Evolutionary conservation across 2,329 filamentous ascomycete genomes (phyloP), one percentile per base, ranked within the genome.

Genomic region (Intubia oerlemansii): DNA sequence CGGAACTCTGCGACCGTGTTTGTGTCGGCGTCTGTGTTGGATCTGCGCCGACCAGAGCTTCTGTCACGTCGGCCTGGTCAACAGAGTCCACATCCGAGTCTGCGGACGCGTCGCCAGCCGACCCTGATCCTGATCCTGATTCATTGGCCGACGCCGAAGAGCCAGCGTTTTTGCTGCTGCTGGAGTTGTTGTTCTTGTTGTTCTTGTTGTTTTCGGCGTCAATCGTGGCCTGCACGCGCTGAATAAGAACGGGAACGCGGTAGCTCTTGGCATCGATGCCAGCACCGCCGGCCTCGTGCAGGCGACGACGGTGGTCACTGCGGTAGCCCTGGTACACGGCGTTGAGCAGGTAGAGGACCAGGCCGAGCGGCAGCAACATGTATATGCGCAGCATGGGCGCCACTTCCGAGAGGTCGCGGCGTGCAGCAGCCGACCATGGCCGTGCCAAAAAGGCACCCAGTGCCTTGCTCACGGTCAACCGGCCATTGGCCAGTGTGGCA

Each of bases 311-410:
- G 34, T 69, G 64, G 5, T 64, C 62, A 43, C 79, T 90, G 36
- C 70, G 66, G 28, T 79, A 52, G 1, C 72, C 82, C 46, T 93
- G 82, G 17, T 88, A 55, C 5, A 62, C 67, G 1, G 80, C 68
- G 46, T 84, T 90, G 43, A 75, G 44, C 5, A 92, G 54, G 44
- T 79, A 91, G 2, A 71, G 57, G 0, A 72, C 54, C 2, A 77
- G 50, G 17, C 68, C 79, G 16, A 92, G 55, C 0, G 81, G 78
- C 7, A 91, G 55, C 32, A 91, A 56, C n/a, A 85, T 41, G 3
- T 61, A 45, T 16, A 92, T 50, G 6, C 75, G 58, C 3, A 75
- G 36, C 29, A 71, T 55, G 19, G 79, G 61, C 16, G 31, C 29
- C n/a, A 24, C 25, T 11, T 36, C 35, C 8, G 29, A 23, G 22